Base-by-base conservation (phyloP, 129 eudicot species). In the Escallonia herrerae region DNA sequence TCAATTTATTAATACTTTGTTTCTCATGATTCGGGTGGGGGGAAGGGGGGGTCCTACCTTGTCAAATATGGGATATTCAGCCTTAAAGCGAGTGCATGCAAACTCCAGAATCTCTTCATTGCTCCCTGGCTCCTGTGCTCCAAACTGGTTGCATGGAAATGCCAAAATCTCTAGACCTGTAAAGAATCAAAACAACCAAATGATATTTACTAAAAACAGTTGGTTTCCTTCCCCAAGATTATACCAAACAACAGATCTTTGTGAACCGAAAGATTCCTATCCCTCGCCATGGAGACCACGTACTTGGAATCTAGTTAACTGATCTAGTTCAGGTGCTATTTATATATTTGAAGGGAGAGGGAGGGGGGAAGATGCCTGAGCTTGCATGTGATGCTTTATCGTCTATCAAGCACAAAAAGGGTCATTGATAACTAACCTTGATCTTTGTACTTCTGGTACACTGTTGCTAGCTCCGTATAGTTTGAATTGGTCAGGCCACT, bases 51-150 rank as follows among this genome's bases (percentile, higher is more conserved):
- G 33, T 22, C 1, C 12, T 52, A 91, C 98, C 86, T 91, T 91
- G 44, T 85, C 91, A 67, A 91, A 91, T 60, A 91, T 75, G 11
- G 98, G 96, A 74, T 78, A 91, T 50, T 87, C 95, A 4, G 98
- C 95, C 79, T 91, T 85, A 43, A 91, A 91, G 56, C 98, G 98
- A 81, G 98, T 85, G 90, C 98, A 91, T 22, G 78, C 98, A 42
- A 91, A 91, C 39, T 87, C 79, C 61, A 74, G 76, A 65, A 91
- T 91, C 77, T 91, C 86, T 72, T 87, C 90, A 58, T 88, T 91
- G 44, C 71, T 85, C 39, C 98, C 98, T 39, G 98, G 98, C 79
- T 91, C 98, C 77, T 91, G 95, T 37, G 86, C 89, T 6, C 86
- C 89, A 72, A 91, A 91, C 71, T 91, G 98, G 74, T 91, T 91